Evolutionary conservation across 306 rosid genomes (phyloP), one percentile per base, ranked within the genome.

Genomic region (Cyamopsis tetragonoloba): DNA sequence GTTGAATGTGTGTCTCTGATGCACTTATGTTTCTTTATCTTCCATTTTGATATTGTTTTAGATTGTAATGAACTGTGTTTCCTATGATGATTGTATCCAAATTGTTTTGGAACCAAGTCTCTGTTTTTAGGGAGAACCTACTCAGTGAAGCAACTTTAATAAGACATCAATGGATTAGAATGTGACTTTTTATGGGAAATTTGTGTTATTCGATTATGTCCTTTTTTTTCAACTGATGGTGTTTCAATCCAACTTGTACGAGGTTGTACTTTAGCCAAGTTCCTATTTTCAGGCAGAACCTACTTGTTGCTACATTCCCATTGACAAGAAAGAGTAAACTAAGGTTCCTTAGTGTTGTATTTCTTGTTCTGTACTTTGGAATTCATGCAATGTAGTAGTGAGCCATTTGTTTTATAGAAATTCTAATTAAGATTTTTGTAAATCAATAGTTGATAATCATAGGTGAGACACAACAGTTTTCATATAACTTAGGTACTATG

Each of bases 101-200:
- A 9, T 77, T 69, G 62, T 79, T 7, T 80, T 82, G 75, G 70
- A 85, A 3, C 85, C 62, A 77, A 77, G 91, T 0, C 80, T 86
- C 78, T 80, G 87, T 70, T 69, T 68, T 23, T 75, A 82, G 82
- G 95, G 87, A 49, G 89, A 85, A 88, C 89, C 91, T 70, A 62
- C 88, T 82, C 68, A 83, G 82, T 47, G 86, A 82, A 81, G 58
- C 79, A 9, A 18, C 82, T 65, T 76, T 80, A 62, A 56, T 61
- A 59, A 70, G 96, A 82, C 11, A 26, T 70, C 0, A 59, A 48
- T 66, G 86, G 82, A 67, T 79, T 72, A 26, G 5, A 7, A 75
- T 70, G 83, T 80, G 81, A 79, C 74, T 2, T 39, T 24, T 43
- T 3, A 1, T 28, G 10, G 1, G 0, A n/a, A n/a, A n/a, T n/a